Percentiles rank a stretch among this genome's conserved stretches.
These are phyloP conservation scores for Leucogyrophana mollusca DNA, from an alignment of 768 basidiomycete species.

Conservation along the genomic window DNA sequence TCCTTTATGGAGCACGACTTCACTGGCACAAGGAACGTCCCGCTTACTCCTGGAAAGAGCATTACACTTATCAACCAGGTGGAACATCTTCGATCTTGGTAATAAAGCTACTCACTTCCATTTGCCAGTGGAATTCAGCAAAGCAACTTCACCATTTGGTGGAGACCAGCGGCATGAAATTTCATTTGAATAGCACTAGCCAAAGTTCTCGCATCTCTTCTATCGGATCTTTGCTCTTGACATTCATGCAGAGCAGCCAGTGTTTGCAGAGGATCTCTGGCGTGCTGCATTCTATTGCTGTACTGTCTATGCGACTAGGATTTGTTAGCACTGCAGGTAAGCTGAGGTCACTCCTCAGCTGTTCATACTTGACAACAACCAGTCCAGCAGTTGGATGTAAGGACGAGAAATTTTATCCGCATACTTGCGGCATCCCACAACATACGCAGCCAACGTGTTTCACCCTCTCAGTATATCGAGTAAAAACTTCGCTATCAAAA, in stretches of 20 bases:
- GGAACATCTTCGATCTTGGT: too few relatives aligned
- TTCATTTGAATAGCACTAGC: slow-evolving; percentile 42
- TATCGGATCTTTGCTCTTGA: slow-evolving; percentile 2
- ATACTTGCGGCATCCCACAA: slow-evolving; percentile 34
- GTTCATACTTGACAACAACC: not conserved
- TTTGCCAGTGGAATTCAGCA: not conserved
- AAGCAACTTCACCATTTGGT: slow-evolving; percentile 3
- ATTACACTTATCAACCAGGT: too few relatives aligned
- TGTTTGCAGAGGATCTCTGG: too few relatives aligned
- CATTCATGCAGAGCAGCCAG: too few relatives aligned
- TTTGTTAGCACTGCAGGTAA: too few relatives aligned
- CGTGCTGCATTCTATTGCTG: too few relatives aligned
- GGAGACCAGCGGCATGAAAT: slow-evolving; percentile 29
- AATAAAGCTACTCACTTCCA: too few relatives aligned
- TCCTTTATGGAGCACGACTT: not conserved
- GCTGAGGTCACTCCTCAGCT: too few relatives aligned
- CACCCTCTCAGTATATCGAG: slow-evolving; percentile 69
- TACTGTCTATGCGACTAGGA: too few relatives aligned
- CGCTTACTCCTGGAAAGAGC: not conserved
- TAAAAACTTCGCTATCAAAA: slow-evolving; percentile 25
- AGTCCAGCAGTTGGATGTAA: slow-evolving; percentile 65
- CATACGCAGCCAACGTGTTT: slow-evolving; percentile 33
- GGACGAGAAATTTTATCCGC: slow-evolving; percentile 45
- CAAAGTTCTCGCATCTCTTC: slow-evolving; percentile 1
- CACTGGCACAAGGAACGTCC: not conserved